Percentiles rank a stretch among this genome's conserved stretches.
phyloP scores from a whole-genome alignment of 2,329 filamentous ascomycete species.

The Volutella citrinella region DNA sequence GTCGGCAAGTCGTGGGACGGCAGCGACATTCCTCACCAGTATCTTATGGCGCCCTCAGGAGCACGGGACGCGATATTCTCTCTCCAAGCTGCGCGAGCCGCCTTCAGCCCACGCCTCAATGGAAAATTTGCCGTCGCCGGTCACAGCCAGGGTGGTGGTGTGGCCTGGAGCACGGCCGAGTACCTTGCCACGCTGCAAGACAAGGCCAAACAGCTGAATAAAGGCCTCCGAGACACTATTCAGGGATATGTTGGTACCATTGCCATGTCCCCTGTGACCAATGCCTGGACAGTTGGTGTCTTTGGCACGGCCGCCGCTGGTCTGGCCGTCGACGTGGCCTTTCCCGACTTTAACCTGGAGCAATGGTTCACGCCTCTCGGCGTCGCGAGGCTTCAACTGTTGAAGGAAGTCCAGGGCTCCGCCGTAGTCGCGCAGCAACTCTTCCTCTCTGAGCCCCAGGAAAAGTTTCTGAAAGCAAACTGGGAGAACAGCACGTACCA shows the following conservation, averaged over 20 bases:
- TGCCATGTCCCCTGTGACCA: constrained; percentile 7
- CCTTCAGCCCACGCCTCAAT: constrained; percentile 33
- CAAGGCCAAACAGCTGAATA: constrained; percentile 1
- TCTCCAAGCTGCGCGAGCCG: constrained; percentile 36
- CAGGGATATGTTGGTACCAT: constrained; percentile 13
- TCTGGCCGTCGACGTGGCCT: constrained; percentile 7
- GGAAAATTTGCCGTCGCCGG: constrained; percentile 42
- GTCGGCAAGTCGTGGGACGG: constrained; percentile 32
- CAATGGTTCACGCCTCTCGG: constrained; percentile 15
- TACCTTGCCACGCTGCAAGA: constrained; percentile 21
- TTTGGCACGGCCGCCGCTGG: no score
- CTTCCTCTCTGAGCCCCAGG: neutral
- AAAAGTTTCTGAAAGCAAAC: neutral
- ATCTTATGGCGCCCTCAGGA: constrained; percentile 31
- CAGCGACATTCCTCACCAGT: constrained; percentile 37
- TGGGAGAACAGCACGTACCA: constrained; percentile 7
- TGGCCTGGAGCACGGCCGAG: constrained; percentile 34
- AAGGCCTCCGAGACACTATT: no score
- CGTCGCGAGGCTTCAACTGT: constrained; percentile 4
- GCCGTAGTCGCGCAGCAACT: constrained; percentile 2
- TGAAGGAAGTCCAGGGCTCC: constrained; percentile 6
- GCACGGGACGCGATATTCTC: constrained; percentile 43
- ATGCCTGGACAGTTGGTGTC: constrained; percentile 1
- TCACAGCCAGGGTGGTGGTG: constrained; percentile 44
- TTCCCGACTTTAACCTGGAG: constrained; percentile 9